Evolutionary conservation across 257 asterid genomes (phyloP), one percentile per base, ranked within the genome.

Genomic region (Anisodus acutangulus): DNA sequence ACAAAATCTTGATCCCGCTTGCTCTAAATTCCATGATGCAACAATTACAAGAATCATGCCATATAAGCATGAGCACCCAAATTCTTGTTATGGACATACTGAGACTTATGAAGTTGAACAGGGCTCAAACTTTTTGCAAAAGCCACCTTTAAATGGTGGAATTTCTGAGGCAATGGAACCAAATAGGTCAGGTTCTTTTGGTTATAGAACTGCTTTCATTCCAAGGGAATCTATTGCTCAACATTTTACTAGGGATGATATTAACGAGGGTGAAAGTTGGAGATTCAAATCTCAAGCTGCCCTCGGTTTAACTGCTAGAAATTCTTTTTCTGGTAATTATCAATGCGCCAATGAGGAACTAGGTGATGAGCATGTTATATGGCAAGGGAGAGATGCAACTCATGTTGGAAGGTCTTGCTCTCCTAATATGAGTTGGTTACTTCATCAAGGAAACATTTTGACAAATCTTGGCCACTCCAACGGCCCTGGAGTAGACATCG

Each of bases 21-120:
- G 43, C 66, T 78, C 90, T 17, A 67, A 63, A 5, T 85, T 79
- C 78, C 91, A 88, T 51, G 93, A 91, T 86, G 86, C 89, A 84
- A 79, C 90, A 66, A 83, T 81, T 82, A 84, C 87, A 3, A 87
- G 92, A 79, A 82, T 83, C 86, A 80, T 66, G 58, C 89, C 96
- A 57, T 81, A 85, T 85, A 85, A 80, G 64, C 87, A 89, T 47
- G 91, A 91, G 57, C 57, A 57, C 74, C 62, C 89, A 13, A 82
- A 47, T 19, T 45, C 54, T 43, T 80, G 86, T 74, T 84, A 79
- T 82, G 91, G 87, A 81, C 86, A 63, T 85, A 67, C 86, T 16
- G 26, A 76, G 11, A 68, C 92, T 43, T 51, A 53, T 57, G 86
- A 83, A 78, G 79, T 84, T 69, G 79, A 85, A 60, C 86, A 31